Evolutionary conservation across 768 basidiomycete species (phyloP), one percentile per base, ranked within the genome.

Genomic region (Pleurotus tuoliensis): DNA sequence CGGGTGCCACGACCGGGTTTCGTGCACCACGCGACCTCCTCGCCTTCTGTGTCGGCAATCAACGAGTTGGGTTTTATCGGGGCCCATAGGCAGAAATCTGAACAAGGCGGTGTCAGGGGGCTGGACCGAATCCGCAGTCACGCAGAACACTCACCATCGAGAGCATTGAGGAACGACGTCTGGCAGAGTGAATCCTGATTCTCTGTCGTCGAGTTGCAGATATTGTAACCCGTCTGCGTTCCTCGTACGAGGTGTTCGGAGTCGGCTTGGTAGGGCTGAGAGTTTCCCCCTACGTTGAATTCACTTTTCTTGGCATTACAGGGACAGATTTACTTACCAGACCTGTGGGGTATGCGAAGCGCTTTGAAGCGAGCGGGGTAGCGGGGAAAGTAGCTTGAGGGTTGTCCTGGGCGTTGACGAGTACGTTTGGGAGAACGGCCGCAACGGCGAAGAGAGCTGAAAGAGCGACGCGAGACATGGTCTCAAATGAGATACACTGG

Each of bases 1-100:
- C 92, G 87, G 0, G 88, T 80, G 7, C 91, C 92, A 38, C 82
- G 80, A 7, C 86, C 86, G 22, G 78, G 76, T 66, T 87, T 84
- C 30, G 84, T 84, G 76, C 90, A 95, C 78, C 82, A 93, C 0
- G 88, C 81, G 2, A 93, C 87, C 56, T 81, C 83, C 50, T 80
- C 69, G 37, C 78, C 80, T 65, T 94, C 92, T 0, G 82, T 83
- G 55, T 87, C 81, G 38, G 82, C 87, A 55, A 93, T 85, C 20
- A 74, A 71, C 13, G 79, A 79, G 59, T 74, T 70, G 2, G 74
- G 54, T 20, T 50, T 41, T 22, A 66, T 74, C 9, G 88, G 84
- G 12, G 77, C 86, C 82, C 83, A 90, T 1, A 90, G 60, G 56
- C 88, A 90, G 66, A 87, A 90, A 62, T 91, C 88, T 70, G 25